A percentile compares a stretch with the other conserved stretches of the same genome.
Evolutionary conservation across 2,329 filamentous ascomycete species (phyloP).

Genomic region (Aspergillus sp.): DNA sequence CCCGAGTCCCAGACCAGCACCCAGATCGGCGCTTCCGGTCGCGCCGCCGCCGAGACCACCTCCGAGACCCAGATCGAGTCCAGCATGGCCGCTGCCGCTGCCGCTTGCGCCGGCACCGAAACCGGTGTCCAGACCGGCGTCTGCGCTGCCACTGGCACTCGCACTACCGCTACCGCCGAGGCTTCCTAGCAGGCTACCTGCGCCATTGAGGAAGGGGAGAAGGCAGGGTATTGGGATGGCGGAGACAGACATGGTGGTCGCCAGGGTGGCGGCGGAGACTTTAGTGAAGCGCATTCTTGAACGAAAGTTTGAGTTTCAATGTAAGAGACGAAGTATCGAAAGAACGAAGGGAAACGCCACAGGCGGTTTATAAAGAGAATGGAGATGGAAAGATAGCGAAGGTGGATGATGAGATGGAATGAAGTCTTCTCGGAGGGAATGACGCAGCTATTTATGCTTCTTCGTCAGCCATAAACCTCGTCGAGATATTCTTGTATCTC

Average conservation of each 20-base stretch:
- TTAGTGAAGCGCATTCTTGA: constrained; percentile 1
- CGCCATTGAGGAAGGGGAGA: constrained; percentile 9
- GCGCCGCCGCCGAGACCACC: not conserved
- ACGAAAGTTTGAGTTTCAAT: not conserved
- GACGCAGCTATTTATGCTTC: no score
- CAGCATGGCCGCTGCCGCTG: not conserved
- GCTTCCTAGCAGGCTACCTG: constrained; percentile 9
- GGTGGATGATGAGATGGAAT: no score
- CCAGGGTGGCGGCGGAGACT: constrained; percentile 6
- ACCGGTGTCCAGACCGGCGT: not conserved
- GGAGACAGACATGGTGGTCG: constrained; percentile 4
- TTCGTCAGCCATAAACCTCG: no score
- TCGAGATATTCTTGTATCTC: no score
- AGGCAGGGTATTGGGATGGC: constrained; percentile 9
- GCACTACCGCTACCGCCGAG: not conserved
- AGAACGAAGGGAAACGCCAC: no score
- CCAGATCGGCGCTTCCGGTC: not conserved
- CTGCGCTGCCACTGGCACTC: not conserved
- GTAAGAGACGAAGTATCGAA: not conserved
- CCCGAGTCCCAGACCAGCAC: not conserved
- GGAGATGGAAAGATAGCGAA: no score
- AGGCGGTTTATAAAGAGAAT: no score
- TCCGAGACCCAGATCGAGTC: not conserved
- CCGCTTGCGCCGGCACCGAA: not conserved
- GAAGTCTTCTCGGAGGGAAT: no score